Evolutionary conservation across 495 filamentous ascomycete species (phyloP), one percentile per base, ranked within the genome.

Genomic region (Amphirosellinia nigrospora): DNA sequence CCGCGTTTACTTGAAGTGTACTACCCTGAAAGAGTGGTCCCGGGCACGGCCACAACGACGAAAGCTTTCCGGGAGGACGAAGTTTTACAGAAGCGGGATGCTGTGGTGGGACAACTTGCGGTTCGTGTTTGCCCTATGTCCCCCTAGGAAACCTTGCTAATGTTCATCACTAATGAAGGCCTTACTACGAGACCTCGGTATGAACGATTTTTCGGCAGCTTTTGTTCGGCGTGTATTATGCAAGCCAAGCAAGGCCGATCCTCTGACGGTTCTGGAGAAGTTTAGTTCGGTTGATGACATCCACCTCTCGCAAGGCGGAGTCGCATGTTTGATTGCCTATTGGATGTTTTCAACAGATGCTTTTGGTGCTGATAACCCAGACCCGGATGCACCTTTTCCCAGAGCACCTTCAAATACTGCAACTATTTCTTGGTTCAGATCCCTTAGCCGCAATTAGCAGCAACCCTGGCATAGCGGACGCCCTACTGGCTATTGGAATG

Each of bases 41-140:
- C 87, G 7, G 83, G 85, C 10, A 85, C 83, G 71, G 75, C 76
- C 45, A 92, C 92, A 15, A 81, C 86, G 45, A 86, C 85, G 21
- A 85, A 90, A 41, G 80, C 85, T 16, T 96, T 91, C 74, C 80
- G 84, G 11, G 83, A 87, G 43, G 86, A 88, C n/a, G 85, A 91
- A 74, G 77, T 84, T 48, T 79, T 94, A 15, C 85, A 87, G 72
- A 86, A 88, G 58, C 81, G 89, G 59, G 91, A 93, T 71, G 86
- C 87, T 50, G 87, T 92, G n/a, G 84, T 93, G 59, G 92, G 92
- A 6, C 92, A 94, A 73, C 83, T 97, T 53, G 87, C 89, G 64
- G 91, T 93, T 83, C 70, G 90, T 85, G 52, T 23, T 56, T 30
- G 19, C 11, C 52, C 16, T 23, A 32, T 53, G 3, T 7, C 8